Evolutionary conservation across 345 rosid species (phyloP).

Genomic region (Moricandia moricandioides): DNA sequence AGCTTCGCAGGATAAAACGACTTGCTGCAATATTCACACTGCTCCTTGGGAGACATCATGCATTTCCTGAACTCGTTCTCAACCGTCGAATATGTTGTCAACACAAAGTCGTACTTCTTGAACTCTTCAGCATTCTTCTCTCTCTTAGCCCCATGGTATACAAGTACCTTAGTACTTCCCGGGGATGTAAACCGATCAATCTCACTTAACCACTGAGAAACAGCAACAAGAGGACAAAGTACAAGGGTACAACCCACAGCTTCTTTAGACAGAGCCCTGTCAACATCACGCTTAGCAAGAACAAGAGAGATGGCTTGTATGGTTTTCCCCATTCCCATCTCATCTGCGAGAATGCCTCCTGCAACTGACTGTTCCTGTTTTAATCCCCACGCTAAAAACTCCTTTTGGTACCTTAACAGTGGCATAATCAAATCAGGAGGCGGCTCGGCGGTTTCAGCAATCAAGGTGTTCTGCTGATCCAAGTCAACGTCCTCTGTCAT

Average conservation of each 20-base stretch:
- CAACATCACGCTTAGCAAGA: conserved; percentile 63
- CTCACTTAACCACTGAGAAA: conserved; percentile 86
- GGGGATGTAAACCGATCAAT: conserved; percentile 65
- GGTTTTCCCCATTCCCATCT: conserved; percentile 99
- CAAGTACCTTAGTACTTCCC: conserved; percentile 77
- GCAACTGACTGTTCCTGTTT: conserved; percentile 74
- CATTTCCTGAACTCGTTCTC: conserved; percentile 63
- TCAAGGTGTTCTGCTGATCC: conserved; percentile 49
- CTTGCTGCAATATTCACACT: conserved; percentile 67
- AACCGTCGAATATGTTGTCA: conserved; percentile 84
- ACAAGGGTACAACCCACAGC: conserved; percentile 68
- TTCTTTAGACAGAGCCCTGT: not conserved
- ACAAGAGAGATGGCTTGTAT: conserved; percentile 93
- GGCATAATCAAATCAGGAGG: conserved; percentile 68
- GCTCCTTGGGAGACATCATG: conserved; percentile 68
- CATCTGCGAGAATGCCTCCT: conserved; percentile 98
- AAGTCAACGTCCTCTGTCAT: conserved; percentile 52
- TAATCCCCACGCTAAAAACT: conserved; percentile 90
- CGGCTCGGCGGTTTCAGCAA: conserved; percentile 58
- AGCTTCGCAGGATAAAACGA: conserved; percentile 51
- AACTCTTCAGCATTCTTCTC: conserved; percentile 53
- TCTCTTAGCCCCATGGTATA: conserved; percentile 81
- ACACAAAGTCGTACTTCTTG: conserved; percentile 69
- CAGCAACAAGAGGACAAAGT: conserved; percentile 90
- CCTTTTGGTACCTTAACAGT: conserved; percentile 84